phyloP scores from a whole-genome alignment of 371 early-diverging fungal genomes.

The Apophysomyces sp. region DNA sequence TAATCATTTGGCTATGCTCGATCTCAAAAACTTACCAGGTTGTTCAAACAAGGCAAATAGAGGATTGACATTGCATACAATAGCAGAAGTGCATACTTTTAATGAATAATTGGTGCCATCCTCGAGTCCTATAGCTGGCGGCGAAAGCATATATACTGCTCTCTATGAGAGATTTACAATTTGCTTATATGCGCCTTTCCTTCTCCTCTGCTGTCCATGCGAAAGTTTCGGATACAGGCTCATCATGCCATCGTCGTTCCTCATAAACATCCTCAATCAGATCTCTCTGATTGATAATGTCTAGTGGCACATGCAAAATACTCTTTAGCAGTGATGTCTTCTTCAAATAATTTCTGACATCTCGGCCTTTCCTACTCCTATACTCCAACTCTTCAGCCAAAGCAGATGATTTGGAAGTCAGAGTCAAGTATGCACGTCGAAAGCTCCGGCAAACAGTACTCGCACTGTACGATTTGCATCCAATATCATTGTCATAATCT shows the following conservation, averaged over 20 bases:
- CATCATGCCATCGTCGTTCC: slow-evolving; percentile 3
- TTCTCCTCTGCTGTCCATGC: not conserved
- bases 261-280: not conserved
- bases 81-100: too few relatives aligned
- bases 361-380: slow-evolving; percentile 6
- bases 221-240: slow-evolving; percentile 2
- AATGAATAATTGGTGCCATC: too few relatives aligned
- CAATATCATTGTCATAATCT: slow-evolving; percentile 62
- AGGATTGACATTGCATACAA: too few relatives aligned
- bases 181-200: not conserved
- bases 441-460: slow-evolving; percentile 11
- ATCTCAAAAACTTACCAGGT: too few relatives aligned
- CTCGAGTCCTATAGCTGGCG: too few relatives aligned
- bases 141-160: too few relatives aligned
- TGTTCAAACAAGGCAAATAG: too few relatives aligned
- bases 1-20: too few relatives aligned
- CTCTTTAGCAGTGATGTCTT: slow-evolving; percentile 3
- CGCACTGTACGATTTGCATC: slow-evolving; percentile 37
- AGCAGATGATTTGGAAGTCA: slow-evolving; percentile 14
- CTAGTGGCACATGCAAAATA: slow-evolving; percentile 5
- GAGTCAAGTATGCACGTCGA: slow-evolving; percentile 19
- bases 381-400: slow-evolving; percentile 15
- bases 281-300: slow-evolving; percentile 3
- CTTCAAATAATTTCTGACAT: not conserved
- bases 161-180: too few relatives aligned